A percentile compares a stretch with the other conserved stretches of the same genome.
Conservation (phyloP, 495 filamentous ascomycete species). For the Podospora conica region DNA sequence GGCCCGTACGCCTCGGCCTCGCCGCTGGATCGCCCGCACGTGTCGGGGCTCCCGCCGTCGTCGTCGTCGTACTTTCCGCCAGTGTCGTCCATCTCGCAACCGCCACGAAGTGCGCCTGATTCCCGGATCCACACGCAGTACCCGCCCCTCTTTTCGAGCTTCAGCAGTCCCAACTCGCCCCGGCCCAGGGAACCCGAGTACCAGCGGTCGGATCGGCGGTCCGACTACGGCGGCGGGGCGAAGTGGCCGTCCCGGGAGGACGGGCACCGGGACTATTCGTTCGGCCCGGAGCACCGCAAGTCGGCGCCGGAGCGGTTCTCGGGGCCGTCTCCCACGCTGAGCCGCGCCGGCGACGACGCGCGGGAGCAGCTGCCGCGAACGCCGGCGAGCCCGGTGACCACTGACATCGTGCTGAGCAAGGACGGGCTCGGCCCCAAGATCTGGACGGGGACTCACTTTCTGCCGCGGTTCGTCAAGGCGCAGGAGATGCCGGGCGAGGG, state of each 20-base stretch:
- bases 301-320: slow-evolving; percentile 20
- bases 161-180: slow-evolving; percentile 38
- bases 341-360: slow-evolving; percentile 16
- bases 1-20: slow-evolving; percentile 29
- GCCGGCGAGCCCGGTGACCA: slow-evolving; percentile 32
- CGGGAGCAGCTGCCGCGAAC: slow-evolving; percentile 30
- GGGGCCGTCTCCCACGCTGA: slow-evolving; percentile 13
- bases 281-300: slow-evolving; percentile 20
- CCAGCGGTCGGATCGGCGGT: slow-evolving; percentile 17
- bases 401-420: slow-evolving; percentile 42
- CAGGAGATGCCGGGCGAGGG: slow-evolving; percentile 71
- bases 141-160: slow-evolving; percentile 35
- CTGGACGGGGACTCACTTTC: slow-evolving; percentile 54
- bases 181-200: slow-evolving; percentile 31
- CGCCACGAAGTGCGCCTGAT: slow-evolving; percentile 39
- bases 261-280: slow-evolving; percentile 22
- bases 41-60: slow-evolving; percentile 22
- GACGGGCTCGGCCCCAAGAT: slow-evolving; percentile 54
- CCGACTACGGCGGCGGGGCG: slow-evolving; percentile 20
- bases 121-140: slow-evolving; percentile 31
- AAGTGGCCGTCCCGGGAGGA: slow-evolving; percentile 31
- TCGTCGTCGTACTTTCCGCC: slow-evolving; percentile 46
- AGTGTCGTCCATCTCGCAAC: slow-evolving; percentile 19
- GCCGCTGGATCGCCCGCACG: slow-evolving; percentile 38
- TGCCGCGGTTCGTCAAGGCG: slow-evolving; percentile 52